Conservation (phyloP, 306 rosid genomes). For the Oemleria cerasiformis region DNA sequence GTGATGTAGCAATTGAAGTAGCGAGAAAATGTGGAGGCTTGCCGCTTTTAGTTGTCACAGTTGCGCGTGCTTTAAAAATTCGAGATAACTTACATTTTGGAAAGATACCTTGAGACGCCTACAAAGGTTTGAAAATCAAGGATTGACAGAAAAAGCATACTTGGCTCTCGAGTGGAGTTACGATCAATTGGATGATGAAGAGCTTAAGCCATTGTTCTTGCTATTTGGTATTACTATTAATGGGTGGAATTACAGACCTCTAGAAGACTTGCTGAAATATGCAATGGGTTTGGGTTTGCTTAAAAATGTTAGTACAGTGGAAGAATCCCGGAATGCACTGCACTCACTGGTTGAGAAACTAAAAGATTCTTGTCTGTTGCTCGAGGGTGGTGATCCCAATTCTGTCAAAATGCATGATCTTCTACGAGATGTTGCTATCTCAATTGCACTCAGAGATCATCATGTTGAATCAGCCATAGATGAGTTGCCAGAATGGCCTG, state of each 20-base stretch:
- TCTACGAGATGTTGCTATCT: slow-evolving; percentile 16
- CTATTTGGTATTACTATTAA: slow-evolving; percentile 17
- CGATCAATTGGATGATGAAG: slow-evolving; percentile 6
- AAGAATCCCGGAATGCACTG: not conserved
- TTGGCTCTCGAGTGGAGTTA: slow-evolving; percentile 20
- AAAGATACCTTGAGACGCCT: not conserved
- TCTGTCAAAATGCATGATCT: slow-evolving; percentile 25
- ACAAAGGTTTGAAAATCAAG: not conserved
- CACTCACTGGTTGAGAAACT: slow-evolving; percentile 12
- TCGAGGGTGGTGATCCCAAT: not conserved
- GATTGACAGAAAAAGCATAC: not conserved
- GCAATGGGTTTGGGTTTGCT: slow-evolving; percentile 25
- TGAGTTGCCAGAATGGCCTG: slow-evolving; percentile 6
- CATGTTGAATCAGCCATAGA: not conserved
- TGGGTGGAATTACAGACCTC: not conserved
- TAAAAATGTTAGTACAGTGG: not conserved
- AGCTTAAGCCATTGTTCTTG: slow-evolving; percentile 23
- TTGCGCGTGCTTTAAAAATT: slow-evolving; percentile 2
- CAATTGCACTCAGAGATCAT: slow-evolving; percentile 4
- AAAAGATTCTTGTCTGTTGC: slow-evolving; percentile 21
- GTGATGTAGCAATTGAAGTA: not conserved
- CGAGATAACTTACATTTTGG: not conserved
- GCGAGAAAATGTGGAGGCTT: slow-evolving; percentile 5
- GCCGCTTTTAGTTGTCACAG: not conserved
- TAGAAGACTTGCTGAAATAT: slow-evolving; percentile 32